phyloP scores from a whole-genome alignment of 164 flowering plant species.

The Protea cynaroides region DNA sequence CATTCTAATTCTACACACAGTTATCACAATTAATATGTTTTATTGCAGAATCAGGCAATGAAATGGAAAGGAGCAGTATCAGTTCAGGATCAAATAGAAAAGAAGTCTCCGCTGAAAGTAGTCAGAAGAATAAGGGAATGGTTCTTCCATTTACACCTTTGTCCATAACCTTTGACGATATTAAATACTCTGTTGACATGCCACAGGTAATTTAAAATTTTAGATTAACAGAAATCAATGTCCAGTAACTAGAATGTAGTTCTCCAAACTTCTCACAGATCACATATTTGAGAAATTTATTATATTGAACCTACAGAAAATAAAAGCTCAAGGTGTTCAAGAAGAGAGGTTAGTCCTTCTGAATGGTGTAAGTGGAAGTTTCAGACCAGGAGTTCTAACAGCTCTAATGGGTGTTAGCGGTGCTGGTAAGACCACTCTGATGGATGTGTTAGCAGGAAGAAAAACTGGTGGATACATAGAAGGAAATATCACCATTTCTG shows the following conservation, averaged over 20 bases:
- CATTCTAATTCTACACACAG: neutral
- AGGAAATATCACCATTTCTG: slow-evolving; percentile 38
- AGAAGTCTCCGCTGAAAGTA: slow-evolving; percentile 7
- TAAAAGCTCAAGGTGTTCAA: slow-evolving; percentile 23
- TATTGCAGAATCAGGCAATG: neutral
- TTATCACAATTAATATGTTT: neutral
- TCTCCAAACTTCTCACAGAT: slow-evolving; percentile 4
- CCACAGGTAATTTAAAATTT: slow-evolving; percentile 27
- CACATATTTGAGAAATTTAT: neutral
- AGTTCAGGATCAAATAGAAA: slow-evolving; percentile 4
- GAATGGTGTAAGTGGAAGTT: slow-evolving; percentile 42
- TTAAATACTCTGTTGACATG: slow-evolving; percentile 48
- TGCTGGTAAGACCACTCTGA: slow-evolving; percentile 51
- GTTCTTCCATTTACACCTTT: slow-evolving; percentile 46
- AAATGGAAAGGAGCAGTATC: neutral
- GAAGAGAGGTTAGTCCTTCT: slow-evolving; percentile 30
- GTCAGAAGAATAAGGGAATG: slow-evolving; percentile 31
- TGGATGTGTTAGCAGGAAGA: slow-evolving; percentile 52
- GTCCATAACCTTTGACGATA: slow-evolving; percentile 33
- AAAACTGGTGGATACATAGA: slow-evolving; percentile 45
- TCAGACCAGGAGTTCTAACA: slow-evolving; percentile 51
- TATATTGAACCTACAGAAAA: slow-evolving; percentile 1
- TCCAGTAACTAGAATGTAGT: neutral
- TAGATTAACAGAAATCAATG: neutral
- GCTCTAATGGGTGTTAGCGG: slow-evolving; percentile 59